Conservation (phyloP, 164 flowering plant genomes). For the Pachysandra terminalis region DNA sequence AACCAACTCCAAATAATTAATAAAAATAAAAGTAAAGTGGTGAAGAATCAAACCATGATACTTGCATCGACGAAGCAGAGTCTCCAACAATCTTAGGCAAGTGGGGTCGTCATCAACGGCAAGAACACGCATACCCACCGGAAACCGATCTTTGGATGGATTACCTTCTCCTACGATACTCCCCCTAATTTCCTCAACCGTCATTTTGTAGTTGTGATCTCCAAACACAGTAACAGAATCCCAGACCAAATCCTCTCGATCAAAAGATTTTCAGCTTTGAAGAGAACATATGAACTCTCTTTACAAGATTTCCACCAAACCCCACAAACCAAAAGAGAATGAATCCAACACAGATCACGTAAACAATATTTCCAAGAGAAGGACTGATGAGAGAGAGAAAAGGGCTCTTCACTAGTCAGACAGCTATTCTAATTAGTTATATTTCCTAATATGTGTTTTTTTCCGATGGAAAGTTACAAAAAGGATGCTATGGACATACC, state of each 20-base stretch:
- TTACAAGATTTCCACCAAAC: background rate
- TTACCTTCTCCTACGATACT: conserved; percentile 19
- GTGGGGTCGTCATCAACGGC: conserved; percentile 68
- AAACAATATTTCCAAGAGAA: background rate
- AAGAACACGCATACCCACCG: conserved; percentile 59
- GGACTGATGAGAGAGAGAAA: too few relatives aligned
- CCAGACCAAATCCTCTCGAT: background rate
- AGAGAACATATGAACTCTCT: background rate
- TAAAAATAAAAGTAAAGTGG: background rate
- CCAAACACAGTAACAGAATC: conserved; percentile 1
- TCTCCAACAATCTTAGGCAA: conserved; percentile 44
- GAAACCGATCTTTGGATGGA: conserved; percentile 35
- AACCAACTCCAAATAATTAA: too few relatives aligned
- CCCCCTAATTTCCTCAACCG: conserved; percentile 21
- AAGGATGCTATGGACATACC: too few relatives aligned
- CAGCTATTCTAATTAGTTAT: too few relatives aligned
- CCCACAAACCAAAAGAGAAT: background rate
- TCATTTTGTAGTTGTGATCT: conserved; percentile 25
- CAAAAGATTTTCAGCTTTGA: background rate
- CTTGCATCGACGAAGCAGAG: conserved; percentile 46
- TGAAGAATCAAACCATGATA: conserved; percentile 41
- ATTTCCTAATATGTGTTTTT: too few relatives aligned
- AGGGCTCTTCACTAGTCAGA: too few relatives aligned
- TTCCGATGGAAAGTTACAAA: too few relatives aligned
- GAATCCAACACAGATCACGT: background rate